Conservation (phyloP, 371 early-diverging fungal genomes). For the Apophysomyces variabilis region DNA sequence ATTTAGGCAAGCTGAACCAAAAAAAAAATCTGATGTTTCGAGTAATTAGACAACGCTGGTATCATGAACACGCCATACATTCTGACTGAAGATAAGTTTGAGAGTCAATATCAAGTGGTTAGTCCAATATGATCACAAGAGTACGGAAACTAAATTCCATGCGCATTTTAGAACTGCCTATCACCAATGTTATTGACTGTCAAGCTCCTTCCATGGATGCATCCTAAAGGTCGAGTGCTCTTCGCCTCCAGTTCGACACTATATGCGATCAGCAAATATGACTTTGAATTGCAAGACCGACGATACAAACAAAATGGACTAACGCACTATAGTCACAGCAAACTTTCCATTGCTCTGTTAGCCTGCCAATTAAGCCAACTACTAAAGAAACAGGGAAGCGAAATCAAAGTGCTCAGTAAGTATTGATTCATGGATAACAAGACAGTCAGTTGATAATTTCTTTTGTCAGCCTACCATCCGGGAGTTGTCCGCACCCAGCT, state of each 20-base stretch:
- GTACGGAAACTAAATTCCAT: background rate
- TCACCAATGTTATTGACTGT: slow-evolving; percentile 39
- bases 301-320: slow-evolving; percentile 37
- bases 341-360: slow-evolving; percentile 34
- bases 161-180: slow-evolving; percentile 35
- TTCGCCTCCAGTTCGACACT: slow-evolving; percentile 53
- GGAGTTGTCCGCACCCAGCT: slow-evolving; percentile 48
- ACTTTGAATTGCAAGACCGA: slow-evolving; percentile 16
- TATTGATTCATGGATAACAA: background rate
- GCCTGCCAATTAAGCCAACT: slow-evolving; percentile 18
- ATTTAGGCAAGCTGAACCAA: background rate
- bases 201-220: slow-evolving; percentile 36
- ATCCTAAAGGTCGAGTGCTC: slow-evolving; percentile 29
- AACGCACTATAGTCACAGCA: slow-evolving; percentile 47
- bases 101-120: slow-evolving; percentile 68
- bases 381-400: slow-evolving; percentile 3
- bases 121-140: slow-evolving; percentile 6
- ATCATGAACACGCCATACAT: slow-evolving; percentile 73
- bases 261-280: slow-evolving; percentile 28
- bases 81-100: slow-evolving; percentile 68
- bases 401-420: slow-evolving; percentile 28
- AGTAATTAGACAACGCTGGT: slow-evolving; percentile 66
- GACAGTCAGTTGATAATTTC: background rate
- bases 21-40: slow-evolving; percentile 1
- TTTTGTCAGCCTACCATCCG: slow-evolving; percentile 44